Conservation (phyloP, 208 protist species). For the Balamuthia mandrillaris region DNA sequence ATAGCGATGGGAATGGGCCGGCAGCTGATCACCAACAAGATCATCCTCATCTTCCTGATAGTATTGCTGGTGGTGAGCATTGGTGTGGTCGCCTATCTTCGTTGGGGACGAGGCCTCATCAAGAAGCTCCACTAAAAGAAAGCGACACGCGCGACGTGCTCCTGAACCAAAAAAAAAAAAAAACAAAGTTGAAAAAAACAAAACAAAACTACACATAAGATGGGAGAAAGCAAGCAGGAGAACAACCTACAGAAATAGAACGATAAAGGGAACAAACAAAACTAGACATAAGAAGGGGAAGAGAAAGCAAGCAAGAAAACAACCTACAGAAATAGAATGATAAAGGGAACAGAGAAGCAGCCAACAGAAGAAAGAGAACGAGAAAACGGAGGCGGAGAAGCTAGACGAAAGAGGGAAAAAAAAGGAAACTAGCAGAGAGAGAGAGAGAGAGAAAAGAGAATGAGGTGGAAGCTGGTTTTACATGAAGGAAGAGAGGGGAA, state of each 20-base stretch:
- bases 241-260: background rate
- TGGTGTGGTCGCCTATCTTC: background rate
- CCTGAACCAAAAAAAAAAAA: background rate
- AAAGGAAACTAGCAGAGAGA: background rate
- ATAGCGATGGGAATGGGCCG: slow-evolving; percentile 2
- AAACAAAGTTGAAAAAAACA: background rate
- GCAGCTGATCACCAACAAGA: slow-evolving; percentile 8
- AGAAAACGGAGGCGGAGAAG: background rate
- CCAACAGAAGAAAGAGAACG: background rate
- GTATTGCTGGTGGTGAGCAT: background rate
- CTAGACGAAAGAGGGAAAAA: background rate
- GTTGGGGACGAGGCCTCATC: background rate
- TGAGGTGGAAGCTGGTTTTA: background rate
- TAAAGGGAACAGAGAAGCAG: background rate
- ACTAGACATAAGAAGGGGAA: background rate
- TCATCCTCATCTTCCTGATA: slow-evolving; percentile 4
- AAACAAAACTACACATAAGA: background rate
- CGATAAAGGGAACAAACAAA: background rate
- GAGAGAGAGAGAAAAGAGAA: background rate
- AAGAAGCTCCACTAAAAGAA: background rate
- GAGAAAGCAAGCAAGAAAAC: background rate
- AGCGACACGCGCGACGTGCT: background rate
- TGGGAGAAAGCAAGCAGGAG: too few relatives aligned
- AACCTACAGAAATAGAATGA: background rate
- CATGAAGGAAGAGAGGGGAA: background rate